A percentile compares a stretch with the other conserved stretches of the same genome.
These are phyloP conservation scores for Oidiodendron maius DNA, from an alignment of 495 filamentous ascomycete species.

Conservation along the genomic window DNA sequence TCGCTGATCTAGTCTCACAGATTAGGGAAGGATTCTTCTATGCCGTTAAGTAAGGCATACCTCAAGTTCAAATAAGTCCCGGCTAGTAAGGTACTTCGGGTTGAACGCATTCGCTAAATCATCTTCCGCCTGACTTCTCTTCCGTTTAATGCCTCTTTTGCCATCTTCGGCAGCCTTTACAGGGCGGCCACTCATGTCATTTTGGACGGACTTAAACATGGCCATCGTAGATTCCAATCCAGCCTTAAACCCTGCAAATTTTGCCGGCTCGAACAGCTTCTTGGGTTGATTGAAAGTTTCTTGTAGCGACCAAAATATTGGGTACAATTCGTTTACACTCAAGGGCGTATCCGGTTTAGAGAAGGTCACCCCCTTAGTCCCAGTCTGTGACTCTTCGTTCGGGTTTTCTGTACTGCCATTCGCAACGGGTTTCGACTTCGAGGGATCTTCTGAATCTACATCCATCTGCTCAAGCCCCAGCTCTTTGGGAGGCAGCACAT, in stretches of 20 bases:
- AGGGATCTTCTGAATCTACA: constrained; percentile 29
- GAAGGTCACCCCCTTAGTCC: constrained; percentile 48
- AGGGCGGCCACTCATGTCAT: constrained; percentile 45
- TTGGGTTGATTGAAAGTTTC: constrained; percentile 87
- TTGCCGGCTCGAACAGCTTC: constrained; percentile 61
- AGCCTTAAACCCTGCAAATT: constrained; percentile 71
- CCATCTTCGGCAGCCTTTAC: constrained; percentile 53
- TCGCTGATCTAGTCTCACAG: constrained; percentile 64
- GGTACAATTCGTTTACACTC: constrained; percentile 72
- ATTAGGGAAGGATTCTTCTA: background rate
- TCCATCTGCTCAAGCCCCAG: constrained; percentile 59
- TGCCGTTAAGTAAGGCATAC: constrained; percentile 34
- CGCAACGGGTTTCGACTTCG: constrained; percentile 21
- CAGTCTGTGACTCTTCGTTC: constrained; percentile 31
- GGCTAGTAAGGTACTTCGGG: constrained; percentile 92
- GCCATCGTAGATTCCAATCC: constrained; percentile 72
- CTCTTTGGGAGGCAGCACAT: constrained; percentile 46
- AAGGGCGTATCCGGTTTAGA: constrained; percentile 39
- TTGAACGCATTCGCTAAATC: constrained; percentile 75
- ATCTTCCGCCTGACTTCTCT: constrained; percentile 54
- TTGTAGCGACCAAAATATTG: constrained; percentile 91
- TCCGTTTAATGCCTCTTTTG: constrained; percentile 64
- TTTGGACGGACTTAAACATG: constrained; percentile 73
- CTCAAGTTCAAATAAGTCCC: constrained; percentile 93
- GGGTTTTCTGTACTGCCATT: constrained; percentile 26